These are phyloP conservation scores for Talinum fruticosum DNA, from an alignment of 148 eudicot genomes.

Conservation along the genomic window DNA sequence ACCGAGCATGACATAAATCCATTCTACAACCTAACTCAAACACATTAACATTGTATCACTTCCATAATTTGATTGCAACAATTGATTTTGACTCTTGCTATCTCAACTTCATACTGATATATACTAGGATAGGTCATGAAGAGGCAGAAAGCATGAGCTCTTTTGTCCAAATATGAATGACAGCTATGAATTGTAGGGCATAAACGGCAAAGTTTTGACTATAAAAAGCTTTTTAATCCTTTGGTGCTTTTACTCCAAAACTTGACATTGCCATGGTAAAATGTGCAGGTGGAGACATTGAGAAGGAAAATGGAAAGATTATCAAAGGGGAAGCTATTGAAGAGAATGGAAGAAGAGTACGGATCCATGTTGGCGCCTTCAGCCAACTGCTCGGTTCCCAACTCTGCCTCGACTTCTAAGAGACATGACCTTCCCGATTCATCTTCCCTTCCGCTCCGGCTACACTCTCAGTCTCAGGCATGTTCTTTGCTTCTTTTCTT, in stretches of 20 bases:
- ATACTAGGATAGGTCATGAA: too few species aligned
- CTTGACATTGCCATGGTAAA: not conserved
- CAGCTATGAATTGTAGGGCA: too few species aligned
- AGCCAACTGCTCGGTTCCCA: slow-evolving; percentile 37
- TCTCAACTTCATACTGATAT: too few species aligned
- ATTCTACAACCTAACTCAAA: too few species aligned
- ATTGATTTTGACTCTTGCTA: too few species aligned
- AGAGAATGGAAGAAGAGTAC: slow-evolving; percentile 73
- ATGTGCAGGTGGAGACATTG: slow-evolving; percentile 54
- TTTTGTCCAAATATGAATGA: too few species aligned
- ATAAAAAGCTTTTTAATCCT: not conserved
- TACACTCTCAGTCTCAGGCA: slow-evolving; percentile 56
- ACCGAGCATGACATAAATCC: too few species aligned
- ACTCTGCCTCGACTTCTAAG: slow-evolving; percentile 64
- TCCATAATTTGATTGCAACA: too few species aligned
- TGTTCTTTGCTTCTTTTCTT: slow-evolving; percentile 1
- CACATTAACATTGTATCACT: too few species aligned
- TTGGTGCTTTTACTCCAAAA: not conserved
- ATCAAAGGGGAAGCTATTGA: slow-evolving; percentile 59
- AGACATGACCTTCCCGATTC: slow-evolving; percentile 46
- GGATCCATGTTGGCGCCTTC: slow-evolving; percentile 49
- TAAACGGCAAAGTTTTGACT: not conserved
- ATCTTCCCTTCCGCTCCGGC: slow-evolving; percentile 34
- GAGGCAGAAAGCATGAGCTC: too few species aligned
- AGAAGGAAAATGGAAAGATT: slow-evolving; percentile 72